Percentiles rank a stretch among this genome's conserved stretches.
phyloP scores from a whole-genome alignment of 352 stramenopile genomes.

The Phytophthora sp. region DNA sequence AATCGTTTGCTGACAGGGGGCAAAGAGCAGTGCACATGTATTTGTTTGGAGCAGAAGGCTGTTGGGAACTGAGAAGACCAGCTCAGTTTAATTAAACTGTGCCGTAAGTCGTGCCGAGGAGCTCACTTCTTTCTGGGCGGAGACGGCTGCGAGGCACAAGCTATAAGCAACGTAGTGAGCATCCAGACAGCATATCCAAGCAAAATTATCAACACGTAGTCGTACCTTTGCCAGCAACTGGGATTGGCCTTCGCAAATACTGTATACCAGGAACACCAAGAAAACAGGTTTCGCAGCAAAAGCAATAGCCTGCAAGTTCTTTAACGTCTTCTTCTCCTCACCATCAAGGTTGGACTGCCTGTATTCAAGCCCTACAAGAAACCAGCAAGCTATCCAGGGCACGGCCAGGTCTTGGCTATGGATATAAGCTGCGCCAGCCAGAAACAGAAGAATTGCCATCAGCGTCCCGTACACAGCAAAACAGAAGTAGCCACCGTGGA shows the following conservation, averaged over 20 bases:
- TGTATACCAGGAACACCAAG: not conserved
- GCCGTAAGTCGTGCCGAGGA: no score
- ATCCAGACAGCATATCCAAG: no score
- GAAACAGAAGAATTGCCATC: constrained; percentile 25
- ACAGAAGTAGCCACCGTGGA: constrained; percentile 30
- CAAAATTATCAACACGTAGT: no score
- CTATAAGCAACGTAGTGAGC: no score
- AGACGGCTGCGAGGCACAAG: no score
- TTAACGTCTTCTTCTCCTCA: constrained; percentile 21
- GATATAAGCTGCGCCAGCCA: constrained; percentile 28
- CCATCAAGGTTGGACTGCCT: constrained; percentile 20
- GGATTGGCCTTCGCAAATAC: not conserved
- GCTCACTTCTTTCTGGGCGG: no score
- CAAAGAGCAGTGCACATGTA: no score
- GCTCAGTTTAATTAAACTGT: no score
- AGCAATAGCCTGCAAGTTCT: constrained; percentile 28
- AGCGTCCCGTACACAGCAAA: constrained; percentile 31
- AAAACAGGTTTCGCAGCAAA: not conserved
- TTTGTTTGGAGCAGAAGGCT: no score
- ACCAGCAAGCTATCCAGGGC: constrained; percentile 27
- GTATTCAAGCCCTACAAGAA: constrained; percentile 24
- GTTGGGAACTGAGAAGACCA: no score
- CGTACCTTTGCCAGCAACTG: not conserved
- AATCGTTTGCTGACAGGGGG: no score
- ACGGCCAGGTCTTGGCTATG: constrained; percentile 34